Conservation (phyloP, 306 rosid species). For the Dalbergia oliveri region DNA sequence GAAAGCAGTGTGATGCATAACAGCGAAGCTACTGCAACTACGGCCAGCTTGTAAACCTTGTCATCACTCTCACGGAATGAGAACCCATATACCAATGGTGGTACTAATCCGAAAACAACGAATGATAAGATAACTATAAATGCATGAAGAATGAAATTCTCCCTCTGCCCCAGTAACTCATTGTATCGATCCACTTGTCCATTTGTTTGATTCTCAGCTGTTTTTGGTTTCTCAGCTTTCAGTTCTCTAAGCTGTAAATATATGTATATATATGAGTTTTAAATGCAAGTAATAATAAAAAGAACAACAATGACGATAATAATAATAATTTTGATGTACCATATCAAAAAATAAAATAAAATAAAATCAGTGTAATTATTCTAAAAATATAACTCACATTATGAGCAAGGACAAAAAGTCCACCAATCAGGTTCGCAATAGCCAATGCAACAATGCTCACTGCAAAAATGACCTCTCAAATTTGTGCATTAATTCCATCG, state of each 20-base stretch:
- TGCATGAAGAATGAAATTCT: slow-evolving; percentile 69
- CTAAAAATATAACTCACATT: slow-evolving; percentile 60
- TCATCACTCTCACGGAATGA: slow-evolving; percentile 65
- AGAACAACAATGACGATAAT: too few species aligned
- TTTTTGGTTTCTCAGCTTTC: slow-evolving; percentile 53
- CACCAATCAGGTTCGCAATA: slow-evolving; percentile 84
- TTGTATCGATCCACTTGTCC: slow-evolving; percentile 54
- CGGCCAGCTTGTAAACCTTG: slow-evolving; percentile 72
- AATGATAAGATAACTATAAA: slow-evolving; percentile 65
- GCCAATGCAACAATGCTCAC: slow-evolving; percentile 77
- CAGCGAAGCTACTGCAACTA: slow-evolving; percentile 75
- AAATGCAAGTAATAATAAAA: too few species aligned
- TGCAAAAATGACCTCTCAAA: slow-evolving; percentile 45
- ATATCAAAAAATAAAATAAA: too few species aligned
- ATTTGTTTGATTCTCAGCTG: slow-evolving; percentile 35
- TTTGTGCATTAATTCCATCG: neutral
- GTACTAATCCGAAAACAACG: slow-evolving; percentile 69
- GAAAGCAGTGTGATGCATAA: slow-evolving; percentile 73
- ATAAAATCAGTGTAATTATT: neutral
- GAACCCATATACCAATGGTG: slow-evolving; percentile 80
- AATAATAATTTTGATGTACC: too few species aligned
- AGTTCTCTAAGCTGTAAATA: slow-evolving; percentile 66
- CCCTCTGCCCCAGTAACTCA: slow-evolving; percentile 59
- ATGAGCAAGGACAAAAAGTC: slow-evolving; percentile 72
- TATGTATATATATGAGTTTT: neutral